Base-by-base conservation (phyloP, 257 asterid genomes). In the Vinca minor region DNA sequence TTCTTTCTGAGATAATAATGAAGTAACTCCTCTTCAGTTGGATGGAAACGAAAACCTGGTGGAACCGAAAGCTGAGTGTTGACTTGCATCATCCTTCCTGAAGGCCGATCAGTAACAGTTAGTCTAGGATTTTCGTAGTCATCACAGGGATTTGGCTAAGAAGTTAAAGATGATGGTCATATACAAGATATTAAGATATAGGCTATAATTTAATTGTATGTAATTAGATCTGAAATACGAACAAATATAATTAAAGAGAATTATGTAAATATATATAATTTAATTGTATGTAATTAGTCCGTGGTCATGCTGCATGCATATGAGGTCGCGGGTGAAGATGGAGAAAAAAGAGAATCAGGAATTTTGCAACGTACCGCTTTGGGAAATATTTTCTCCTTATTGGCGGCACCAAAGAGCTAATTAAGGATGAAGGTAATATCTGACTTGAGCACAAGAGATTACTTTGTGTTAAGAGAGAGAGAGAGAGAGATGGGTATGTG, bases 21-120 rank as follows among this genome's bases (percentile, higher is more conserved):
- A 29, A 89, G 81, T 15, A 89, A 68, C 56, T 89, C 96, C 70
- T 89, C 96, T 9, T 89, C 96, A 3, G 95, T 88, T 1, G 96
- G 96, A 75, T 84, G 96, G 76, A 88, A 88, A 53, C 96, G 79
- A 73, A 88, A 85, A 29, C 95, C 96, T 3, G 95, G 96, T 55
- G 96, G 95, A 42, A 89, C 95, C 5, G 91, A 71, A 39, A 78
- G 59, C 64, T 70, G 78, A 55, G 38, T 34, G 38, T 34, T 34
- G 38, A 7, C 7, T 3, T 34, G 7, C 38, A 34, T 34, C 38
- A 34, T 34, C 38, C 7, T 34, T 34, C 38, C 4, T 34, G 38
- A 7, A 3, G 38, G 38, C 38, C 4, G 7, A n/a, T n/a, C n/a
- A n/a, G n/a, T n/a, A n/a, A n/a, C n/a, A n/a, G n/a, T n/a, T n/a